Evolutionary conservation across 257 asterid species (phyloP).

Genomic region (Plantago major): DNA sequence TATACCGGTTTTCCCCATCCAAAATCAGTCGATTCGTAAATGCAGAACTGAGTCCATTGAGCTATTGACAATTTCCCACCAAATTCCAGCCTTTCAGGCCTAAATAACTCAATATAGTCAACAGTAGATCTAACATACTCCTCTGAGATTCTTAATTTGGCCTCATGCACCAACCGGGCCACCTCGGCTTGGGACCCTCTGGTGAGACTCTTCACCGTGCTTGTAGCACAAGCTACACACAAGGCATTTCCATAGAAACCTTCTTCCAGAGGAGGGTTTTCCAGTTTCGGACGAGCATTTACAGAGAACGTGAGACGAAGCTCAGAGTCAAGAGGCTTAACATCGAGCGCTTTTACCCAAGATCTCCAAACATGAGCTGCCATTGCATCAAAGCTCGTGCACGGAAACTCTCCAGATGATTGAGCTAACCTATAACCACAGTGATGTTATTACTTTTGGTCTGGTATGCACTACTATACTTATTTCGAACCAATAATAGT

Average conservation of each 20-base stretch:
- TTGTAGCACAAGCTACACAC: constrained; percentile 71
- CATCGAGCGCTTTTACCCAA: constrained; percentile 62
- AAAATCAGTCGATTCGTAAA: constrained; percentile 70
- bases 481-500: not conserved
- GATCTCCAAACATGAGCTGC: constrained; percentile 92
- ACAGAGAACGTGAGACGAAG: constrained; percentile 83
- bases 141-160: constrained; percentile 57
- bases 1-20: constrained; percentile 89
- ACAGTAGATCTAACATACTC: constrained; percentile 74
- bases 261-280: constrained; percentile 40
- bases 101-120: constrained; percentile 50
- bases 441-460: not conserved
- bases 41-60: constrained; percentile 89
- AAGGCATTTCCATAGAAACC: constrained; percentile 85
- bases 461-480: not conserved
- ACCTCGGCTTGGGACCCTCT: constrained; percentile 32
- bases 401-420: constrained; percentile 29
- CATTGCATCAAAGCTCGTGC: constrained; percentile 76
- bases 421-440: constrained; percentile 26
- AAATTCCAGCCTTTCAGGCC: constrained; percentile 84
- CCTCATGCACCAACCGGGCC: constrained; percentile 43
- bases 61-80: constrained; percentile 76
- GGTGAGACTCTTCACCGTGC: constrained; percentile 41
- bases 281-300: constrained; percentile 64
- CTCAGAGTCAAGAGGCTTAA: constrained; percentile 47